phyloP scores from a whole-genome alignment of 169 alveolate species.

The Eimeria brunetti region DNA sequence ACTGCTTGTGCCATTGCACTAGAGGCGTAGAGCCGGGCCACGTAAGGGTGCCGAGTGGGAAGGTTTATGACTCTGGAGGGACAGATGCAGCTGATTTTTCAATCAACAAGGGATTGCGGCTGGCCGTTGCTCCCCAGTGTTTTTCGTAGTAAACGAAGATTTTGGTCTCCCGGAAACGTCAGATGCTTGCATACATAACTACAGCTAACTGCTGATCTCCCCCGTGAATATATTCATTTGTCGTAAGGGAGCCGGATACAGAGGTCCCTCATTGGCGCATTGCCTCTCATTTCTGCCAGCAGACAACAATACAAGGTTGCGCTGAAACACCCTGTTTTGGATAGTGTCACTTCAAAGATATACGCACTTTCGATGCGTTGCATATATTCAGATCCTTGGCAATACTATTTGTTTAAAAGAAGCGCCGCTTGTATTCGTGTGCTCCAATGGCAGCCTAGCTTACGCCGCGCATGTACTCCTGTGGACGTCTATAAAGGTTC shows the following conservation, averaged over 20 bases:
- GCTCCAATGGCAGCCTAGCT: background rate
- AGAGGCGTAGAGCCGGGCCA: background rate
- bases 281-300: background rate
- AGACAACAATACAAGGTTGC: background rate
- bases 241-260: background rate
- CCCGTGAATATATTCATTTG: background rate
- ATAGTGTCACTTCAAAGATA: background rate
- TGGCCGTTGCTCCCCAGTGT: background rate
- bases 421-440: background rate
- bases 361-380: background rate
- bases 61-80: background rate
- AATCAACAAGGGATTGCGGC: background rate
- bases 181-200: background rate
- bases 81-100: background rate
- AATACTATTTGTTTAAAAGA: background rate
- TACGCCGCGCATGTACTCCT: background rate
- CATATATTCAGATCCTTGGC: background rate
- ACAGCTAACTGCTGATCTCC: background rate
- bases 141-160: background rate
- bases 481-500: background rate
- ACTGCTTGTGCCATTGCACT: background rate
- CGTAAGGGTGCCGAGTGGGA: background rate
- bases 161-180: background rate
- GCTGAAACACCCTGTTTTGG: background rate
- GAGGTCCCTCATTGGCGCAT: background rate